Evolutionary conservation across 192 early-diverging fungal genomes (phyloP), one percentile per base, ranked within the genome.

Genomic region (Lunasporangiospora selenospora): DNA sequence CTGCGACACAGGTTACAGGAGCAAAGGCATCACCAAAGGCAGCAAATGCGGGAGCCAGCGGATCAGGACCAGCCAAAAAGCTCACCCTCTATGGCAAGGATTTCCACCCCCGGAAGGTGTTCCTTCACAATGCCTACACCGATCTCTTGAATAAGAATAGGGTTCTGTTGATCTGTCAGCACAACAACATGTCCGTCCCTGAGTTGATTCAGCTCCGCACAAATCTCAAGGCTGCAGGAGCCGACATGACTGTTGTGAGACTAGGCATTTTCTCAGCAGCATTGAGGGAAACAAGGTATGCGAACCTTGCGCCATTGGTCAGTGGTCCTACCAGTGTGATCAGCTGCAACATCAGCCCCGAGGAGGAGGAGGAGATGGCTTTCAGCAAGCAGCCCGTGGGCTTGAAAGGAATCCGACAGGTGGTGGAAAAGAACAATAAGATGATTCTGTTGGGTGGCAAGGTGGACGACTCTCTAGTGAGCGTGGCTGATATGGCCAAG

Each of bases 111-210:
- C 55, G 77, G 46, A 78, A 78, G 49, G 73, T 75, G 0, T 87
- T 73, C 38, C 52, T 81, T 12, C 75, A 80, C 42, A 65, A 82
- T 42, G 67, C 76, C 33, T 87, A 87, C 54, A 36, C 71, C 21
- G 36, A 63, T 6, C 48, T 81, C 23, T 29, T 87, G 43, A 45
- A 79, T 16, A 52, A 76, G 8, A 87, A 87, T 60, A 64, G 85
- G 19, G 71, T 81, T 36, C 44, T 84, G 33, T 65, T 87, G 47
- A 77, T 87, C 33, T 69, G 79, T 37, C 85, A 87, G 52, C 83
- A 84, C 69, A 87, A 87, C 75, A 87, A 87, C 56, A 75, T 87
- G 56, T 80, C 79, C 0, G 78, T 87, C 27, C 52, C 70, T 32
- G 85, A 87, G 59, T 63, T 83, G 56, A 75, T 76, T 12, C 39